phyloP scores from a whole-genome alignment of 768 basidiomycete species.

The Rhodotorula diobovata region DNA sequence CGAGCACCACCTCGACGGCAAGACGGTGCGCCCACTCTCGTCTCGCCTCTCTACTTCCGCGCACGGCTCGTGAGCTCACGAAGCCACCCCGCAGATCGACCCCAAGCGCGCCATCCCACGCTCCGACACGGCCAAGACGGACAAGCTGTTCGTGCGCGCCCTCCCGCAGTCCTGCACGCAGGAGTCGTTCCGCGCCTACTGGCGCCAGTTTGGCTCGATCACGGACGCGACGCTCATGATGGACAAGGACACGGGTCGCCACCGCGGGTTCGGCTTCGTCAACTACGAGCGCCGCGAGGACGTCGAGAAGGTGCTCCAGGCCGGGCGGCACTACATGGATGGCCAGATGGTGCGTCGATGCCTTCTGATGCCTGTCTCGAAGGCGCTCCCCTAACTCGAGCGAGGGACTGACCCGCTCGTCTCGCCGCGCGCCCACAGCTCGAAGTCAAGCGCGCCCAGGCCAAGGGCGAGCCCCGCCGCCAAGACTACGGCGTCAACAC shows the following conservation, averaged over 20 bases:
- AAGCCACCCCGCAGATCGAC: conserved; percentile 68
- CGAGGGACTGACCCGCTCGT: too few species aligned
- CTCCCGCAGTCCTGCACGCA: conserved; percentile 86
- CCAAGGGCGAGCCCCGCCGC: conserved; percentile 52
- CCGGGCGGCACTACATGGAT: conserved; percentile 84
- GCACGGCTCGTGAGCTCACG: neutral
- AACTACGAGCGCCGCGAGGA: conserved; percentile 84
- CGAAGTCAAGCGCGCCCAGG: conserved; percentile 81
- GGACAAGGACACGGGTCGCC: conserved; percentile 87
- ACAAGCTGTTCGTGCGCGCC: conserved; percentile 91
- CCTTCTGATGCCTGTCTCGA: too few species aligned
- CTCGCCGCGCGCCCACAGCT: conserved; percentile 58
- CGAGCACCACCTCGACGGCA: conserved; percentile 92
- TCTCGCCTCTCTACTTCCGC: neutral
- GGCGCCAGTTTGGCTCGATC: conserved; percentile 88
- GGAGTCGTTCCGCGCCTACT: conserved; percentile 87
- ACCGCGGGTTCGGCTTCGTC: conserved; percentile 97
- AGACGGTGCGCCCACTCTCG: conserved; percentile 68
- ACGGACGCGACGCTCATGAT: conserved; percentile 99
- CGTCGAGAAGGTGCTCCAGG: conserved; percentile 80
- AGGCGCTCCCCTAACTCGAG: too few species aligned
- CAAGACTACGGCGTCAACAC: conserved; percentile 42
- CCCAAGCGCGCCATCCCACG: conserved; percentile 98
- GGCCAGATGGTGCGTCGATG: conserved; percentile 69
- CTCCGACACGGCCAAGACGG: conserved; percentile 75